These are phyloP conservation scores for Crassisporium funariophilum DNA, from an alignment of 768 basidiomycete genomes.

Conservation along the genomic window DNA sequence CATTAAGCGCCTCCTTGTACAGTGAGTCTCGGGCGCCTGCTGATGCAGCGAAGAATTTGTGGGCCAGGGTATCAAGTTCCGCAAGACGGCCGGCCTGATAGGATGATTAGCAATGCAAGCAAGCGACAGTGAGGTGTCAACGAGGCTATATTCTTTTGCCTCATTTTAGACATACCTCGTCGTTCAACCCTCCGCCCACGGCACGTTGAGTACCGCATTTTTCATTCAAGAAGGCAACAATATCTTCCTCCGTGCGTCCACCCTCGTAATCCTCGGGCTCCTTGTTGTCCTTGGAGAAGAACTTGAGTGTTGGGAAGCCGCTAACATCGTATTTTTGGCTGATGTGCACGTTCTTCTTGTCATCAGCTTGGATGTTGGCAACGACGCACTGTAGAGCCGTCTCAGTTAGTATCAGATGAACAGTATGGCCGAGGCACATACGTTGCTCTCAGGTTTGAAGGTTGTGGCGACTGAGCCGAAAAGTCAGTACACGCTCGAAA, in stretches of 20 bases:
- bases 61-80: constrained; percentile 77
- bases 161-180: constrained; percentile 61
- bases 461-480: constrained; percentile 63
- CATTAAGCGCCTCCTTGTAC: constrained; percentile 59
- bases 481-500: constrained; percentile 5
- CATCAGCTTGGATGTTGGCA: constrained; percentile 91
- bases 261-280: constrained; percentile 68
- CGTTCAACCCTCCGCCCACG: constrained; percentile 78
- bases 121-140: too few relatives aligned
- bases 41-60: constrained; percentile 68
- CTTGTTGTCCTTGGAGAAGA: constrained; percentile 79
- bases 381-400: constrained; percentile 72
- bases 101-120: constrained; percentile 11
- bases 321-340: constrained; percentile 70
- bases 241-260: constrained; percentile 71
- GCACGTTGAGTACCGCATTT: constrained; percentile 86
- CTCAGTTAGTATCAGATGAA: not conserved
- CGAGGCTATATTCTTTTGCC: too few relatives aligned
- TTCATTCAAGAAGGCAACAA: constrained; percentile 81
- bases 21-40: constrained; percentile 60
- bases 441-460: constrained; percentile 78
- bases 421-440: too few relatives aligned
- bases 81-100: constrained; percentile 78
- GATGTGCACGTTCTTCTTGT: constrained; percentile 72
- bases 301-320: constrained; percentile 94